Percentiles rank a stretch among this genome's conserved stretches.
phyloP scores from a whole-genome alignment of 768 basidiomycete species.

The Suillus discolor region DNA sequence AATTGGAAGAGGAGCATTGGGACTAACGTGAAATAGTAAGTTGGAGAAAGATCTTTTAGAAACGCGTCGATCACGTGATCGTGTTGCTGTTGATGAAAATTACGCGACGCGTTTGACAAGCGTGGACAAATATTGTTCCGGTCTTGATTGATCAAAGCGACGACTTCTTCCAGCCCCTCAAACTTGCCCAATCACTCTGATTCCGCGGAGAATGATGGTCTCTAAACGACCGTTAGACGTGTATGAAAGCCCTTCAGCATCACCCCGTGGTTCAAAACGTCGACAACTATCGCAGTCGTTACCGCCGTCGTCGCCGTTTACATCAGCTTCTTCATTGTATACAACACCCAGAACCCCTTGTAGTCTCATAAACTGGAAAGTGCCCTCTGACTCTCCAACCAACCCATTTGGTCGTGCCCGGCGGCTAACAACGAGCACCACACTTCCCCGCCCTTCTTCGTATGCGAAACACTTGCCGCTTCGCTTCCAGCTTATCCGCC shows the following conservation, averaged over 20 bases:
- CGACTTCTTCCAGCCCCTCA: neutral
- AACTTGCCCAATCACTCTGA: neutral
- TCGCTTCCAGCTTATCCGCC: conserved; percentile 59
- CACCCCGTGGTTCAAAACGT: conserved; percentile 33
- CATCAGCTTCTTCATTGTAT: conserved; percentile 27
- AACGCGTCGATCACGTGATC: conserved; percentile 14
- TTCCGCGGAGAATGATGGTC: conserved; percentile 16
- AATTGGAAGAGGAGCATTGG: neutral
- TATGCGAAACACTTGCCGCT: conserved; percentile 65
- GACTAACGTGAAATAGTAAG: too few relatives aligned
- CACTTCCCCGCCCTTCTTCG: conserved; percentile 40
- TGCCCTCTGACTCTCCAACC: conserved; percentile 66
- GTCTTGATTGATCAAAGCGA: neutral
- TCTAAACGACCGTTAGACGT: conserved; percentile 34
- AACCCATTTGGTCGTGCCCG: conserved; percentile 69
- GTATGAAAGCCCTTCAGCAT: conserved; percentile 26
- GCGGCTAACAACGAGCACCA: conserved; percentile 38
- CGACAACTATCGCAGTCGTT: conserved; percentile 22
- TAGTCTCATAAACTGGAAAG: conserved; percentile 38
- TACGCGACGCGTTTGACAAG: conserved; percentile 16
- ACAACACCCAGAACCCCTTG: conserved; percentile 40
- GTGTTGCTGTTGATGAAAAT: conserved; percentile 9
- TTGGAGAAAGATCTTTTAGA: too few relatives aligned
- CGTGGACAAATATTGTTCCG: neutral
- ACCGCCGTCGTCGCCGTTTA: conserved; percentile 31